phyloP scores from a whole-genome alignment of 2,329 filamentous ascomycete species.

The Diaporthe destruens region DNA sequence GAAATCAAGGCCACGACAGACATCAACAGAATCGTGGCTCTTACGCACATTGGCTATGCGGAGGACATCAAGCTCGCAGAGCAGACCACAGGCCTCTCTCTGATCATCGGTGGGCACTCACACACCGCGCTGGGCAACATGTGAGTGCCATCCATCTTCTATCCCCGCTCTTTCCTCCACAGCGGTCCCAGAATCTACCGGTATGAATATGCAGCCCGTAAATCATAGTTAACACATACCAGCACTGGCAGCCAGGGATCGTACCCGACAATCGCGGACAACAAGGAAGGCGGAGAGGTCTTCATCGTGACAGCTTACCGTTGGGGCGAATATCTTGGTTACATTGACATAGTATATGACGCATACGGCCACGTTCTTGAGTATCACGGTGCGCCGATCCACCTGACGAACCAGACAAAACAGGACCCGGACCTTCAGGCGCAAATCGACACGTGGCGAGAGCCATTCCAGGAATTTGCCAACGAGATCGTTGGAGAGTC shows the following conservation, averaged over 20 bases:
- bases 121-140: constrained; percentile 72
- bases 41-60: constrained; percentile 77
- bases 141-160: background rate
- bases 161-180: too few relatives aligned
- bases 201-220: background rate
- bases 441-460: constrained; percentile 70
- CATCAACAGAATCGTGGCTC: constrained; percentile 73
- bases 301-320: constrained; percentile 77
- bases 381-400: constrained; percentile 74
- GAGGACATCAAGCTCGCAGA: constrained; percentile 71
- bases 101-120: constrained; percentile 75
- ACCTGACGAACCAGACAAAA: constrained; percentile 71
- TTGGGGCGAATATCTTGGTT: constrained; percentile 77
- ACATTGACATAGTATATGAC: constrained; percentile 76
- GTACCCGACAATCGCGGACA: constrained; percentile 73
- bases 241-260: constrained; percentile 65
- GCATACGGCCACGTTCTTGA: constrained; percentile 69
- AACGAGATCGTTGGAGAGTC: constrained; percentile 68
- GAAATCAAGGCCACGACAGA: constrained; percentile 72
- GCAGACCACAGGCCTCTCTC: constrained; percentile 72
- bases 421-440: constrained; percentile 69
- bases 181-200: background rate
- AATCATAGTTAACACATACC: background rate
- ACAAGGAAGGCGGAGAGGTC: constrained; percentile 73
- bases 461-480: constrained; percentile 71